Conservation (phyloP, 139 green algal species). For the Closterium sp. region DNA sequence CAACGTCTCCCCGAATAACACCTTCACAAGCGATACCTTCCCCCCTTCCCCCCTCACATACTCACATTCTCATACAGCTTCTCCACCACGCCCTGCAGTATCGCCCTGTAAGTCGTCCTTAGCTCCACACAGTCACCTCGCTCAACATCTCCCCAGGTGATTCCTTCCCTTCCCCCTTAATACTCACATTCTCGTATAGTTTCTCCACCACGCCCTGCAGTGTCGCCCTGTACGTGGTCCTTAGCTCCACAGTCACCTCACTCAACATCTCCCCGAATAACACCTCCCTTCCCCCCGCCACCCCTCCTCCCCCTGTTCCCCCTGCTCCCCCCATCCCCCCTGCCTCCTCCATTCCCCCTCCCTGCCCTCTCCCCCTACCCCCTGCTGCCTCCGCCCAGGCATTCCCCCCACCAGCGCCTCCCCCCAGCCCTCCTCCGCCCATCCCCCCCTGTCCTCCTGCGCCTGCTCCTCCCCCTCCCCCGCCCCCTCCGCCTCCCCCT, state of each 20-base stretch:
- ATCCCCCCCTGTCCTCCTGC: neutral
- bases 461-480: neutral
- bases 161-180: no score
- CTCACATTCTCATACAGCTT: constrained; percentile 46
- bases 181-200: constrained; percentile 40
- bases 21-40: no score
- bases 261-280: constrained; percentile 32
- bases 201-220: constrained; percentile 38
- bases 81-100: constrained; percentile 37
- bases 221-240: constrained; percentile 41
- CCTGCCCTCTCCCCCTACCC: neutral
- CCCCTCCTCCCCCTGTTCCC: neutral
- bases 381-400: neutral
- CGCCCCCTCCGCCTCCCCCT: neutral
- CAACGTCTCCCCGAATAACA: no score
- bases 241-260: constrained; percentile 41
- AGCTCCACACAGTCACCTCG: constrained; percentile 44
- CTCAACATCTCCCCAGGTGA: neutral
- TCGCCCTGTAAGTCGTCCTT: constrained; percentile 47
- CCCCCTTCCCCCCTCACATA: neutral
- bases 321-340: neutral
- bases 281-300: neutral
- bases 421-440: neutral
- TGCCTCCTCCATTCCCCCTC: neutral
- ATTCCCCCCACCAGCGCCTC: neutral